phyloP scores from a whole-genome alignment of 306 rosid genomes.

The Carpinus fangiana region DNA sequence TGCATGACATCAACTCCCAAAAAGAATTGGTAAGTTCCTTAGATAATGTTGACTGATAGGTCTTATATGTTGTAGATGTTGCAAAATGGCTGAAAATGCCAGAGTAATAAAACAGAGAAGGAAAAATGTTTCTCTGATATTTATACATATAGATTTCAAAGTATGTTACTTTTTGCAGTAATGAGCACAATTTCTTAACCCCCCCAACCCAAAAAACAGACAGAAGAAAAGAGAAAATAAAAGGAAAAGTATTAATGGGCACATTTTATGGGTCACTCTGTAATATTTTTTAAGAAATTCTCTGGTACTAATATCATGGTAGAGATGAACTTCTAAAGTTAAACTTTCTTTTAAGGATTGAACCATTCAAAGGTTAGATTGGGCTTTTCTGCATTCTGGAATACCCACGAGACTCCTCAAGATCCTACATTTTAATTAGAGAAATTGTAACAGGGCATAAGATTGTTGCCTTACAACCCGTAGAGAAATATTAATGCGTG shows the following conservation, averaged over 20 bases:
- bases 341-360: slow-evolving; percentile 12
- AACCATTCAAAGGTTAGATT: slow-evolving; percentile 17
- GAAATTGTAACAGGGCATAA: neutral
- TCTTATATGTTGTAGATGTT: neutral
- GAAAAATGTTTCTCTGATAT: neutral
- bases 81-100: neutral
- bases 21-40: neutral
- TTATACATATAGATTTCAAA: neutral
- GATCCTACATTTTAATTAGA: slow-evolving; percentile 13
- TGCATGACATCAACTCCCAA: neutral
- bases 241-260: neutral
- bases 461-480: slow-evolving; percentile 19
- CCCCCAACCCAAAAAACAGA: neutral
- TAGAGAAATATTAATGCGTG: slow-evolving; percentile 15
- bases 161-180: neutral
- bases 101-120: neutral
- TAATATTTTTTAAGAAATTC: neutral
- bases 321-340: neutral
- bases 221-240: neutral
- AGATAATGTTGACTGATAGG: neutral
- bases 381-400: slow-evolving; percentile 15
- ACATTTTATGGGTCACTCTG: neutral
- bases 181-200: no score
- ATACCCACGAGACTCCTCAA: slow-evolving; percentile 6
- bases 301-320: neutral